These are phyloP conservation scores for Euphorbia lathyris DNA, from an alignment of 345 rosid species.

Conservation along the genomic window DNA sequence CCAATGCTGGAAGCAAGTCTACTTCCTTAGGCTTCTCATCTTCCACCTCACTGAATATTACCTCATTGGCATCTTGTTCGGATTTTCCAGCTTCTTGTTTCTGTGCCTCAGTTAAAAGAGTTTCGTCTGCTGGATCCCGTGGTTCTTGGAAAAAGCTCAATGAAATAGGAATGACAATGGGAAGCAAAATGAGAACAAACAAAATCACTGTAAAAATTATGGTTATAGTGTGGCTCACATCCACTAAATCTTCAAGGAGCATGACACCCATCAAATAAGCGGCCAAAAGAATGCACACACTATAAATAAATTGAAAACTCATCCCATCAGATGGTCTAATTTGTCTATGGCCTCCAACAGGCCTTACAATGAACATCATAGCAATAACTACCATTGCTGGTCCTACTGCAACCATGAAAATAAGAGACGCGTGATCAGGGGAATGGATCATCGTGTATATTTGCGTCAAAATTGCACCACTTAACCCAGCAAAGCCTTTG, in stretches of 20 bases:
- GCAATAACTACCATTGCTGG: conserved; percentile 73
- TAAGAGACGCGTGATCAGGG: conserved; percentile 75
- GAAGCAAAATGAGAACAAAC: conserved; percentile 59
- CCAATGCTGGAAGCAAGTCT: conserved; percentile 80
- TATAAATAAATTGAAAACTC: conserved; percentile 64
- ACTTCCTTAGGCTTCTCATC: conserved; percentile 90
- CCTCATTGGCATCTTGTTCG: conserved; percentile 38
- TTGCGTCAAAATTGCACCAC: conserved; percentile 96
- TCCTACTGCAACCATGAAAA: conserved; percentile 94
- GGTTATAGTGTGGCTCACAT: conserved; percentile 46
- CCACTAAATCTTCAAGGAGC: conserved; percentile 79
- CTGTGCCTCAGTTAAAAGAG: conserved; percentile 46
- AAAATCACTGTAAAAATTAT: conserved; percentile 52
- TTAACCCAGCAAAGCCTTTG: conserved; percentile 94
- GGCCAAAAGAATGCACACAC: conserved; percentile 78
- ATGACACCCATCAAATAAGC: conserved; percentile 85
- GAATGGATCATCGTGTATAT: conserved; percentile 70
- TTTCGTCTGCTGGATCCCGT: conserved; percentile 45
- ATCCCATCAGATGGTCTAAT: conserved; percentile 59
- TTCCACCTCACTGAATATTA: conserved; percentile 86
- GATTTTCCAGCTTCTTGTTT: conserved; percentile 50
- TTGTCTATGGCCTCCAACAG: conserved; percentile 94
- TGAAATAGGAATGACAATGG: conserved; percentile 61
- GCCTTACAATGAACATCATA: conserved; percentile 84
- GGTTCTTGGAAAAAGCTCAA: conserved; percentile 49